These are phyloP conservation scores for Vigna radiata DNA, from an alignment of 306 rosid species.

Conservation along the genomic window DNA sequence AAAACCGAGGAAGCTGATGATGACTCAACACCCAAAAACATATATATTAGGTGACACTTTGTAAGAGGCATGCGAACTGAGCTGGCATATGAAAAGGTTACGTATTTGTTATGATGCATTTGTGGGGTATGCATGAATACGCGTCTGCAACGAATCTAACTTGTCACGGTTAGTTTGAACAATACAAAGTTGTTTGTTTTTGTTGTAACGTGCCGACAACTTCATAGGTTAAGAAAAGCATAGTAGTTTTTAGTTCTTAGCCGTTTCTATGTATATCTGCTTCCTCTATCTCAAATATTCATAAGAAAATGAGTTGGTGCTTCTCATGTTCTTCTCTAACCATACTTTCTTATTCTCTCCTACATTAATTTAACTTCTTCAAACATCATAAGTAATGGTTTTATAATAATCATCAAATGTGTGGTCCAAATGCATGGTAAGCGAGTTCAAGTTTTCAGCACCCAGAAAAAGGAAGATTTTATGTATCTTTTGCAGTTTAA, in stretches of 20 bases:
- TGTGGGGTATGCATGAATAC: constrained; percentile 36
- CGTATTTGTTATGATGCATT: constrained; percentile 22
- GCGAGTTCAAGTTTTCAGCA: background rate
- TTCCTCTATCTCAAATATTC: constrained; percentile 31
- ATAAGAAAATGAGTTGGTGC: constrained; percentile 47
- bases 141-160: constrained; percentile 55
- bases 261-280: constrained; percentile 26
- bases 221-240: constrained; percentile 39
- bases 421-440: constrained; percentile 29
- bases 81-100: constrained; percentile 51
- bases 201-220: constrained; percentile 68
- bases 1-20: too few species aligned
- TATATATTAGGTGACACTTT: background rate
- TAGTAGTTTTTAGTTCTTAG: constrained; percentile 31
- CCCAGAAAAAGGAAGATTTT: background rate
- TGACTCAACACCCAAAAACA: too few species aligned
- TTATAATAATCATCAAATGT: constrained; percentile 24
- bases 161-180: constrained; percentile 57
- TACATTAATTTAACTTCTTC: too few species aligned
- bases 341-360: constrained; percentile 34
- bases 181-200: constrained; percentile 50
- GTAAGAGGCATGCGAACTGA: constrained; percentile 47
- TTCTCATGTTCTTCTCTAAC: constrained; percentile 48
- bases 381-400: background rate
- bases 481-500: background rate